phyloP scores from a whole-genome alignment of 305 asterid genomes.

The Fraxinus sp. region DNA sequence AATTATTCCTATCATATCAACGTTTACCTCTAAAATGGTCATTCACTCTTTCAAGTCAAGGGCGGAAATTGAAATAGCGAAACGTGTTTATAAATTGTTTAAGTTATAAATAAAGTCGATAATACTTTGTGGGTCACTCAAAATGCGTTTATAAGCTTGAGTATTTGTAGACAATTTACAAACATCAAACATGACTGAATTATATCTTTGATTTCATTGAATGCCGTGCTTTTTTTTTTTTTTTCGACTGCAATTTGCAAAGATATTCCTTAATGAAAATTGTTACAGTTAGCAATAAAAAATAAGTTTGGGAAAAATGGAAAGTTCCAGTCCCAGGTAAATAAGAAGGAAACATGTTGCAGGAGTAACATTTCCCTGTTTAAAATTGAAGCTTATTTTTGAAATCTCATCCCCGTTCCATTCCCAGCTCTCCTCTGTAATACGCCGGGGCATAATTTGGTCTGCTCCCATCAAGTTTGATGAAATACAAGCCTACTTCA shows the following conservation, averaged over 20 bases:
- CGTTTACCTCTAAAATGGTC: background rate
- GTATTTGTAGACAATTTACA: no score
- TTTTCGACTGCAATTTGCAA: background rate
- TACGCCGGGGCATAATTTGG: background rate
- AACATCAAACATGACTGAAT: background rate
- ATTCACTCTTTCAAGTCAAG: background rate
- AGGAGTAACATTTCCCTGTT: background rate
- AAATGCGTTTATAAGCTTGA: background rate
- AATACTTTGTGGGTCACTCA: background rate
- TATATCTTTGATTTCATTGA: background rate
- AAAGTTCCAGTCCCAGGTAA: background rate
- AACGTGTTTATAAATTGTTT: no score
- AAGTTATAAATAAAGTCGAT: background rate
- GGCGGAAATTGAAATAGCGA: background rate
- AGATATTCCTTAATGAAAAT: background rate
- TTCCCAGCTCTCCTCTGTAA: background rate
- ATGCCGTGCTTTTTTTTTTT: background rate
- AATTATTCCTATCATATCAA: background rate
- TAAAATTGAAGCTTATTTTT: background rate
- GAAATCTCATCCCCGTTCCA: background rate
- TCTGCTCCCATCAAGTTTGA: background rate
- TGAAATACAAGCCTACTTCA: background rate
- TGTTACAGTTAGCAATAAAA: background rate
- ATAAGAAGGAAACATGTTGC: background rate
- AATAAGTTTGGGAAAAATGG: background rate